phyloP scores from a whole-genome alignment of 208 protist species.

The Phytomonas francai region DNA sequence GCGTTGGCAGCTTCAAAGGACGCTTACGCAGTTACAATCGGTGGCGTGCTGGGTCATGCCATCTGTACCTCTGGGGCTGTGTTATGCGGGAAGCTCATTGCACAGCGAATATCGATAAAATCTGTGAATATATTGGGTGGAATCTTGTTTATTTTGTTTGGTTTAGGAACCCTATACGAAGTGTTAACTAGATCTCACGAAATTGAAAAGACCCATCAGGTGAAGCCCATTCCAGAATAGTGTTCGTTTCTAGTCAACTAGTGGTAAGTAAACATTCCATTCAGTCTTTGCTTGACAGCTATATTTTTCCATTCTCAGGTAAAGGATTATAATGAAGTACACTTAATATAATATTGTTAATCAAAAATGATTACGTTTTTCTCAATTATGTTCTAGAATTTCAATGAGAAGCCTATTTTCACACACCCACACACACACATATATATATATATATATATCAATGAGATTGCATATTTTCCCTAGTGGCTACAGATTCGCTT shows the following conservation, averaged over 20 bases:
- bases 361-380: not conserved
- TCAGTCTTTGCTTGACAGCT: not conserved
- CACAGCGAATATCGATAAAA: constrained; percentile 65
- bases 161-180: constrained; percentile 51
- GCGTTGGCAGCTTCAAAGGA: constrained; percentile 89
- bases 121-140: constrained; percentile 77
- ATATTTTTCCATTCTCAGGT: not conserved
- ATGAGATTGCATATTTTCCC: not conserved
- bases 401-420: not conserved
- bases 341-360: not conserved
- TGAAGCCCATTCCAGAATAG: not conserved
- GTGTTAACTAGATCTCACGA: constrained; percentile 29
- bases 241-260: not conserved
- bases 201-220: constrained; percentile 16
- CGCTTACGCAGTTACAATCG: constrained; percentile 89
- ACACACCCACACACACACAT: not conserved
- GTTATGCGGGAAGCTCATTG: constrained; percentile 78
- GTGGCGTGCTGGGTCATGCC: constrained; percentile 90
- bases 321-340: not conserved
- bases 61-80: constrained; percentile 93
- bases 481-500: not conserved
- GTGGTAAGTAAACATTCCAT: not conserved
- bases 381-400: not conserved
- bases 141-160: constrained; percentile 78
- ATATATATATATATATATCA: not conserved